phyloP scores from a whole-genome alignment of 2,329 filamentous ascomycete species.

The Neonectria faginata region DNA sequence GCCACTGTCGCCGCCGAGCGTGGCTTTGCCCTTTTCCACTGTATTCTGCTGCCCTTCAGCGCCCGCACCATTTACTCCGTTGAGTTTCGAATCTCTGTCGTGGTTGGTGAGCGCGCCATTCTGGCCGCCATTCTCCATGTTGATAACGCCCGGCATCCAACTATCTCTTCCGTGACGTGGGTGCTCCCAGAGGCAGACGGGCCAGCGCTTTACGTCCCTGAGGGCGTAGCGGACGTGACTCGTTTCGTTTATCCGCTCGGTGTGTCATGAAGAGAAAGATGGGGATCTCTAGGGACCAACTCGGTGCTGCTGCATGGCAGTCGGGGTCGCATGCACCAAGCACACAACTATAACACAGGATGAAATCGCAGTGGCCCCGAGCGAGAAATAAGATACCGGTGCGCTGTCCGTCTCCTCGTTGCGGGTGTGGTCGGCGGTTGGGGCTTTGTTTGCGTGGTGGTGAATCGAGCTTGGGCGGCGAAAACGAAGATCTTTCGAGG shows the following conservation, averaged over 20 bases:
- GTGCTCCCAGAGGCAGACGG: constrained; percentile 28
- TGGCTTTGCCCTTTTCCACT: constrained; percentile 50
- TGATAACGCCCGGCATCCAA: constrained; percentile 65
- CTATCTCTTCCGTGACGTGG: constrained; percentile 23
- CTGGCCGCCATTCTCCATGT: constrained; percentile 67
- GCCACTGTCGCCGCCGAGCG: constrained; percentile 15
- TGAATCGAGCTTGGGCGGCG: constrained; percentile 18
- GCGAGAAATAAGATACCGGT: background rate
- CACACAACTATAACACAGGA: constrained; percentile 30
- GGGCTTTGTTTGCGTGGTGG: constrained; percentile 7
- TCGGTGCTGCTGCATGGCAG: constrained; percentile 41
- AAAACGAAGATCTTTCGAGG: constrained; percentile 21
- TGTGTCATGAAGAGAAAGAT: constrained; percentile 37
- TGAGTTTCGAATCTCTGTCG: constrained; percentile 61
- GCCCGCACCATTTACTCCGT: constrained; percentile 58
- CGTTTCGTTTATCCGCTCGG: constrained; percentile 30
- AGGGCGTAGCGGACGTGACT: constrained; percentile 29
- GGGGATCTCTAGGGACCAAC: constrained; percentile 29
- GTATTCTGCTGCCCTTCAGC: constrained; percentile 40
- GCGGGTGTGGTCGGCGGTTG: constrained; percentile 8
- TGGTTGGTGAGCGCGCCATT: constrained; percentile 67
- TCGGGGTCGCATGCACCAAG: constrained; percentile 39
- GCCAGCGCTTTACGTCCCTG: constrained; percentile 30
- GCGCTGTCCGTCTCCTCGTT: constrained; percentile 6
- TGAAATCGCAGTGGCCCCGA: constrained; percentile 19